These are phyloP conservation scores for Blastobotrys illinoisensis DNA, from an alignment of 1,139 yeast genomes.

Conservation along the genomic window DNA sequence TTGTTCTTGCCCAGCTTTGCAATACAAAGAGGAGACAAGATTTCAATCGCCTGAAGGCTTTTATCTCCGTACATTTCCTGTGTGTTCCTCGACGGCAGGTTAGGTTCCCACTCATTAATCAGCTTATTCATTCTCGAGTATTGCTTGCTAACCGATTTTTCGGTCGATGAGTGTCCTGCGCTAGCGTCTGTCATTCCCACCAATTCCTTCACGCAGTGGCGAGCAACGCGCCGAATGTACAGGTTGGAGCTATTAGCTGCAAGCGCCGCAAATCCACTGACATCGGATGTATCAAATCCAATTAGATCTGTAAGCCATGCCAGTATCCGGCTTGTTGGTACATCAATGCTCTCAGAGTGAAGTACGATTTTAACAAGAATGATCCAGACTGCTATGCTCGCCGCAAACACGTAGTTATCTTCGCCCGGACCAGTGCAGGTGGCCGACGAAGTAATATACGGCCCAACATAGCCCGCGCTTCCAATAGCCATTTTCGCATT, in stretches of 20 bases:
- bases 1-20: background rate
- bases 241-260: constrained; percentile 1
- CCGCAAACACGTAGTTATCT: background rate
- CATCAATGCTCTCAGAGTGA: background rate
- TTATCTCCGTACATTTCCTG: constrained; percentile 9
- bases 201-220: constrained; percentile 15
- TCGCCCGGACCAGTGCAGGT: background rate
- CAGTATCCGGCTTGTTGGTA: constrained; percentile 6
- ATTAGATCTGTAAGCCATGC: constrained; percentile 8
- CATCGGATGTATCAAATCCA: background rate
- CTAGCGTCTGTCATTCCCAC: constrained; percentile 6
- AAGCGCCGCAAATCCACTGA: constrained; percentile 13
- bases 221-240: constrained; percentile 12
- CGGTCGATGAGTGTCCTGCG: background rate
- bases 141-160: background rate
- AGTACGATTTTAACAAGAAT: background rate
- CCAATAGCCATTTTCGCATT: background rate
- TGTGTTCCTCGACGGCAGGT: constrained; percentile 13
- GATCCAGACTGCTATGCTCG: background rate
- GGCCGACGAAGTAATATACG: background rate
- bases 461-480: background rate
- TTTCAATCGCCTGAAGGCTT: constrained; percentile 15
- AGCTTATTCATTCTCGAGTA: background rate
- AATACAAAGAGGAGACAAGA: constrained; percentile 14
- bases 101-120: constrained; percentile 10